Conservation (phyloP, 768 basidiomycete genomes). For the Boletus reticulatus region DNA sequence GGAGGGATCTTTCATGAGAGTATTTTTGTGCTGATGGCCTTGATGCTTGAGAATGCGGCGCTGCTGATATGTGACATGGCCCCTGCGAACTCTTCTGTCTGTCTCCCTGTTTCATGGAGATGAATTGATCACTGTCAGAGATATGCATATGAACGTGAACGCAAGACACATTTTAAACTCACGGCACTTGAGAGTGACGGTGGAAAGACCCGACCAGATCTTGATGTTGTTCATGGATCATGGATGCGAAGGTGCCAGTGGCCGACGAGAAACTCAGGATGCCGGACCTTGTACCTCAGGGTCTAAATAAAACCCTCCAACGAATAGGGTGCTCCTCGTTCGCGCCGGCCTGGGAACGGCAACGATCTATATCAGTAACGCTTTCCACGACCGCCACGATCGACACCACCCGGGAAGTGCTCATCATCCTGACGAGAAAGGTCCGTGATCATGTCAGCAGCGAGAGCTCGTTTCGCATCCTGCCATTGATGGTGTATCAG, state of each 20-base stretch:
- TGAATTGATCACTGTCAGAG: slow-evolving; percentile 13
- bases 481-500: slow-evolving; percentile 16
- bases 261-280: neutral
- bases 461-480: slow-evolving; percentile 1
- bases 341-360: neutral
- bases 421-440: neutral
- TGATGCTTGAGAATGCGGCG: slow-evolving; percentile 6
- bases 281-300: neutral
- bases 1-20: slow-evolving; percentile 1
- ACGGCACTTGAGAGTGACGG: neutral
- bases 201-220: slow-evolving; percentile 1
- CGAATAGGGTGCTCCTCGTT: neutral
- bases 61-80: slow-evolving; percentile 10
- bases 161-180: slow-evolving; percentile 8
- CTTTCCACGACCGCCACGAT: slow-evolving; percentile 10
- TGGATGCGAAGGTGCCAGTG: neutral
- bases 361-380: neutral
- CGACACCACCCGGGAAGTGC: slow-evolving; percentile 2
- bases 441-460: too few species aligned
- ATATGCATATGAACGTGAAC: slow-evolving; percentile 1
- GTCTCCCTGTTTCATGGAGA: slow-evolving; percentile 21
- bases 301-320: neutral
- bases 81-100: slow-evolving; percentile 12
- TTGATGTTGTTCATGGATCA: neutral
- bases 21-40: slow-evolving; percentile 6